Evolutionary conservation across 164 flowering plant genomes (phyloP).

Genomic region (Stephania cephalantha): DNA sequence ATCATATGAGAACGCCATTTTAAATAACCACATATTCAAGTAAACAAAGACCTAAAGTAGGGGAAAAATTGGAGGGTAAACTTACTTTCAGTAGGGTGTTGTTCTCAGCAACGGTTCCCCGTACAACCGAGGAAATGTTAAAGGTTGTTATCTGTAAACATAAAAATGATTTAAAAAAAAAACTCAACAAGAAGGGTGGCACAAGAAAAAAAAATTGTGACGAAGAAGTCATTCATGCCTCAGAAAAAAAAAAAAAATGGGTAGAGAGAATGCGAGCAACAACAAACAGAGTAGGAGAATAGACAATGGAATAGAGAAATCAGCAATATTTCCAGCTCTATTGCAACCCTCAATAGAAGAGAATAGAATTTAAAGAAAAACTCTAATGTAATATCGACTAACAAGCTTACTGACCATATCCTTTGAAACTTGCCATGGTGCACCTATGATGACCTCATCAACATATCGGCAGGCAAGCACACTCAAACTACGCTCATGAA

Average conservation of each 20-base stretch:
- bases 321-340: neutral
- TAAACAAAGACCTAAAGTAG: neutral
- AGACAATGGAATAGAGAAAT: neutral
- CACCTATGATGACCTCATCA: conserved; percentile 82
- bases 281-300: neutral
- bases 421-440: conserved; percentile 69
- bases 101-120: conserved; percentile 60
- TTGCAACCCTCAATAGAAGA: neutral
- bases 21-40: neutral
- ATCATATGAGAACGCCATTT: neutral
- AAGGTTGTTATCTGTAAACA: conserved; percentile 66
- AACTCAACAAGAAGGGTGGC: neutral
- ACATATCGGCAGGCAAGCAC: conserved; percentile 83
- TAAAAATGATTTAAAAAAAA: neutral
- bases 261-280: neutral
- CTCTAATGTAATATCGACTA: neutral
- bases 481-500: conserved; percentile 78
- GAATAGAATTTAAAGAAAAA: neutral
- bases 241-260: neutral
- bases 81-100: conserved; percentile 37
- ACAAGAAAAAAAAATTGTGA: neutral
- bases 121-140: conserved; percentile 69
- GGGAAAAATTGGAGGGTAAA: neutral
- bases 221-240: neutral
- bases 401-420: conserved; percentile 53